A percentile compares a stretch with the other conserved stretches of the same genome.
Evolutionary conservation across 208 protist species (phyloP).

Genomic region (Strigomonas culicis): DNA sequence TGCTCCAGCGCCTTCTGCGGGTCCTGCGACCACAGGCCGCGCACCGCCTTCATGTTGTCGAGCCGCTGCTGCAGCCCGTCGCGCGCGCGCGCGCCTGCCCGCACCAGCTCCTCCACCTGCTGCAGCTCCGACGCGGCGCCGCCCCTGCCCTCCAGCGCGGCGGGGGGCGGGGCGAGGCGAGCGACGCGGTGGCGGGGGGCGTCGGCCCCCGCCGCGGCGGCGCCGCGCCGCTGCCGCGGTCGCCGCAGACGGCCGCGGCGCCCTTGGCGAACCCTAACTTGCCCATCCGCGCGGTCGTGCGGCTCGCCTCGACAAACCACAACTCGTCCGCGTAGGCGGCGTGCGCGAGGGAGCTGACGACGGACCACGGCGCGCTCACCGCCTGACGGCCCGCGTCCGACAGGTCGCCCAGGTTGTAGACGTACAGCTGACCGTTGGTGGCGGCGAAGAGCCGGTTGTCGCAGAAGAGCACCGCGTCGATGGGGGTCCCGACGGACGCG

Average conservation of each 20-base stretch:
- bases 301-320: slow-evolving; percentile 62
- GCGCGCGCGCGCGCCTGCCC: slow-evolving; percentile 20
- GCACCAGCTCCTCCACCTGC: slow-evolving; percentile 31
- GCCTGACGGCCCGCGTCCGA: slow-evolving; percentile 28
- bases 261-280: slow-evolving; percentile 10
- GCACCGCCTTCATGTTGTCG: slow-evolving; percentile 41
- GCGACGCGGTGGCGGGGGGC: not conserved
- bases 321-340: slow-evolving; percentile 53
- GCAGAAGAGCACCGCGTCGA: slow-evolving; percentile 63
- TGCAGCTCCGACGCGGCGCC: slow-evolving; percentile 19
- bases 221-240: not conserved
- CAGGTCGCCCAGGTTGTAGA: slow-evolving; percentile 49
- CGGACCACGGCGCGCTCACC: slow-evolving; percentile 61
- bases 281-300: slow-evolving; percentile 37
- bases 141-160: not conserved
- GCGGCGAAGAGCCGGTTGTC: slow-evolving; percentile 61
- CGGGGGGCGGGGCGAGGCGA: not conserved
- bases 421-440: slow-evolving; percentile 40
- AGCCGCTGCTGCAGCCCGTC: slow-evolving; percentile 43
- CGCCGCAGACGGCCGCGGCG: not conserved
- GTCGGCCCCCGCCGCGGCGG: no score
- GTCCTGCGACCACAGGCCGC: slow-evolving; percentile 53
- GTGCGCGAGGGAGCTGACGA: slow-evolving; percentile 63
- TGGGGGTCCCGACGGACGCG: slow-evolving; percentile 33
- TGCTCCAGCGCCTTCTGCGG: slow-evolving; percentile 46